phyloP scores from a whole-genome alignment of 2,329 filamentous ascomycete species.

The Metarhizium humberi region DNA sequence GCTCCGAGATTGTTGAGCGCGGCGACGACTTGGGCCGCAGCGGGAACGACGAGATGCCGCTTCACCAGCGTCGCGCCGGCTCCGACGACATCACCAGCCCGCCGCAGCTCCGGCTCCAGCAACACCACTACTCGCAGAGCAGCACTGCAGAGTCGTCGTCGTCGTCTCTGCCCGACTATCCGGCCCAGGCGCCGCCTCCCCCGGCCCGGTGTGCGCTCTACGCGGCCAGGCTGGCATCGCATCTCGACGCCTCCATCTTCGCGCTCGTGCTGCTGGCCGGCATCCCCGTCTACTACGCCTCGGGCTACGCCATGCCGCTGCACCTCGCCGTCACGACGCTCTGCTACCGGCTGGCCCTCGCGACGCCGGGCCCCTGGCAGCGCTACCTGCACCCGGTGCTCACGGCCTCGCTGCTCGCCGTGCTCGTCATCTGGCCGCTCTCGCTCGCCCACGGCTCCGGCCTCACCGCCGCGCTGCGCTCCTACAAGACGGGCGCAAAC shows the following conservation, averaged over 20 bases:
- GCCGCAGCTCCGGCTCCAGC: too few species aligned
- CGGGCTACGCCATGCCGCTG: conserved; percentile 7
- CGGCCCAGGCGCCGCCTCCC: neutral
- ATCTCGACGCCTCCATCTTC: neutral
- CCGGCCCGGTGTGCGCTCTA: neutral
- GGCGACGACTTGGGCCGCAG: too few species aligned
- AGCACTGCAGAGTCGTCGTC: neutral
- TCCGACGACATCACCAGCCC: too few species aligned
- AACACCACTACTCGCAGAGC: too few species aligned
- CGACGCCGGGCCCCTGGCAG: conserved; percentile 37
- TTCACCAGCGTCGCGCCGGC: too few species aligned
- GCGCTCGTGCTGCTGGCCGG: neutral
- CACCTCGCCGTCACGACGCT: conserved; percentile 40
- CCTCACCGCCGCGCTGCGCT: too few species aligned
- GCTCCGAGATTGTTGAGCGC: too few species aligned
- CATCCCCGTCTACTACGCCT: neutral
- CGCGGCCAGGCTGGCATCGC: neutral
- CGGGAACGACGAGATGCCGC: too few species aligned
- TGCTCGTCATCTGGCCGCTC: too few species aligned
- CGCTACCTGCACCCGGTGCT: conserved; percentile 48
- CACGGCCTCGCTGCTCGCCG: conserved; percentile 28
- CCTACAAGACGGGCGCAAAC: too few species aligned
- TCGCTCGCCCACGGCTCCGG: too few species aligned
- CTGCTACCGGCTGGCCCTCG: conserved; percentile 39
- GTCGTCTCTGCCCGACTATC: neutral